Conservation (phyloP, 768 basidiomycete genomes). For the Cyclocybe cylindracea region DNA sequence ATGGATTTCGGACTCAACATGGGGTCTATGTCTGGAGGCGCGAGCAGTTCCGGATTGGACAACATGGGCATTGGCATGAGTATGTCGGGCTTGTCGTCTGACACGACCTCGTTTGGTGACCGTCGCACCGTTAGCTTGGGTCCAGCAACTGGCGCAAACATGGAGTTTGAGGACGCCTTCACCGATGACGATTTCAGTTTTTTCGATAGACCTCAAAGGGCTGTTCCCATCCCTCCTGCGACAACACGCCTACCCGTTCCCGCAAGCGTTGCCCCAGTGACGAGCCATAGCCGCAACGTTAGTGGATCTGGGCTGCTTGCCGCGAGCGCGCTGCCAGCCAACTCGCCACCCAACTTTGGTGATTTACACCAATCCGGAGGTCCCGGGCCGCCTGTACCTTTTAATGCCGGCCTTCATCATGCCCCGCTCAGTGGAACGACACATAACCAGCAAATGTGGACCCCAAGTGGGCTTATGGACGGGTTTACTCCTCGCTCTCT, state of each 20-base stretch:
- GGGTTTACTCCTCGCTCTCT: slow-evolving; percentile 29
- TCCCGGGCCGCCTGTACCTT: slow-evolving; percentile 14
- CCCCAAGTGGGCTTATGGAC: slow-evolving; percentile 25
- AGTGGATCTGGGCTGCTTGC: slow-evolving; percentile 1
- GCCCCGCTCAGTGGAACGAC: slow-evolving; percentile 1
- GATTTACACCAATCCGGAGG: slow-evolving; percentile 20
- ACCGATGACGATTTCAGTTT: slow-evolving; percentile 91
- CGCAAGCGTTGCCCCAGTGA: neutral
- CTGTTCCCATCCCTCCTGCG: slow-evolving; percentile 1
- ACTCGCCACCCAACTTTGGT: slow-evolving; percentile 22
- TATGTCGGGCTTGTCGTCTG: slow-evolving; percentile 10
- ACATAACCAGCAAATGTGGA: slow-evolving; percentile 21
- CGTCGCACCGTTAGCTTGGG: no score
- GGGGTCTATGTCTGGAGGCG: slow-evolving; percentile 7
- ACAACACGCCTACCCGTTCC: neutral
- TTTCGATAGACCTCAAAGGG: slow-evolving; percentile 60
- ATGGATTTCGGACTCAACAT: slow-evolving; percentile 40
- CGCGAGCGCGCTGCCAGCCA: neutral
- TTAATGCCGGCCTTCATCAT: slow-evolving; percentile 8
- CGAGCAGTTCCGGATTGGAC: slow-evolving; percentile 22
- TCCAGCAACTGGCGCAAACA: slow-evolving; percentile 29
- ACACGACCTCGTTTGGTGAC: no score
- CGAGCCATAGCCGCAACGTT: neutral
- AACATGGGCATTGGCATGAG: slow-evolving; percentile 35
- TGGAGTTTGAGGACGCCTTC: slow-evolving; percentile 64